Percentiles rank a stretch among this genome's conserved stretches.
phyloP scores from a whole-genome alignment of 768 basidiomycete species.

The Collybiopsis confluens region DNA sequence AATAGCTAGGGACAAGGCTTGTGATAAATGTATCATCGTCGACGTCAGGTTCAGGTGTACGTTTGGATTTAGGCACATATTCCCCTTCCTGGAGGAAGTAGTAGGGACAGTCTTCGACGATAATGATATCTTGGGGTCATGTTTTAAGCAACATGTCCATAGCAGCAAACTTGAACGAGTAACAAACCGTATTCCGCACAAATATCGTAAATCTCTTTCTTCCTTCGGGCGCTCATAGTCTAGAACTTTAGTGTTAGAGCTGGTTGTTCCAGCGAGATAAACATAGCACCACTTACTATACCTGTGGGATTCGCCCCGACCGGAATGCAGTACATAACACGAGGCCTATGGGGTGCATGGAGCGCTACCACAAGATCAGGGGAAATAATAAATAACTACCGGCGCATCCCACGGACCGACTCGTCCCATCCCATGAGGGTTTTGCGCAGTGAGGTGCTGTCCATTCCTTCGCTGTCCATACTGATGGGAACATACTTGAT shows the following conservation, averaged over 20 bases:
- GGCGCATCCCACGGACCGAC: conserved; percentile 44
- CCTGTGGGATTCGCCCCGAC: conserved; percentile 87
- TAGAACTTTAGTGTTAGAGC: conserved; percentile 21
- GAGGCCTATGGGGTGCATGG: conserved; percentile 41
- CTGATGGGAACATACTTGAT: conserved; percentile 50
- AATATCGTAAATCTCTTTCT: conserved; percentile 77
- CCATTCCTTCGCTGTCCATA: conserved; percentile 71
- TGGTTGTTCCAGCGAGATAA: background rate
- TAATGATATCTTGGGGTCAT: conserved; percentile 53
- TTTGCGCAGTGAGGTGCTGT: conserved; percentile 53
- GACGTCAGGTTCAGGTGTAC: conserved; percentile 11
- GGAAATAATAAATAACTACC: conserved; percentile 31
- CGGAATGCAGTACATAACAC: conserved; percentile 71
- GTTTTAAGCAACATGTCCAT: background rate
- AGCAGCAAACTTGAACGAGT: background rate
- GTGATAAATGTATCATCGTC: conserved; percentile 46
- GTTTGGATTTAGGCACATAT: conserved; percentile 44
- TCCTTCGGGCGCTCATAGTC: conserved; percentile 60
- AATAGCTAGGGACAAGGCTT: conserved; percentile 56
- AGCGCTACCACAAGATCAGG: background rate
- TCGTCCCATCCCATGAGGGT: conserved; percentile 67
- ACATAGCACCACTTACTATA: conserved; percentile 42
- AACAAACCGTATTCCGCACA: conserved; percentile 71
- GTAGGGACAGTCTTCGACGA: conserved; percentile 81
- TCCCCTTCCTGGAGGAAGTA: conserved; percentile 65